phyloP scores from a whole-genome alignment of 805 yeast species.

The Candida germanica region DNA sequence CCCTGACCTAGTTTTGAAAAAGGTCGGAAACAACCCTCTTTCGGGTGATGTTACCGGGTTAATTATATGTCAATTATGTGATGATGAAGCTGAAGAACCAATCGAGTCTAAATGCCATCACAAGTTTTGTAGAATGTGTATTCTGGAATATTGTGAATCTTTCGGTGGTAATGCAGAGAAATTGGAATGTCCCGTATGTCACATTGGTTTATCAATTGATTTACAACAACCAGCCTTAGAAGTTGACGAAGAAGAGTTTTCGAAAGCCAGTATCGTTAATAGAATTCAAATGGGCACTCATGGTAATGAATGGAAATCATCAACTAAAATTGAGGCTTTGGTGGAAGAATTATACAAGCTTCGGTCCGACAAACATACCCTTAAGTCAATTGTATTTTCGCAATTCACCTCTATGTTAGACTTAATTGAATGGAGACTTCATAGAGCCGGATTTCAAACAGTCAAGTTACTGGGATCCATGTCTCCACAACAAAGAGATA shows the following conservation, averaged over 20 bases:
- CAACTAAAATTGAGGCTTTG: constrained; percentile 94
- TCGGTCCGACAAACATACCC: constrained; percentile 82
- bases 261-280: constrained; percentile 74
- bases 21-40: constrained; percentile 38
- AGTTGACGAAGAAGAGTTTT: constrained; percentile 56
- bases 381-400: constrained; percentile 94
- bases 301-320: constrained; percentile 82
- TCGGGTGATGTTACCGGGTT: constrained; percentile 49
- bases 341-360: constrained; percentile 88
- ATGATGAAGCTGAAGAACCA: constrained; percentile 98
- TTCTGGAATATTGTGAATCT: constrained; percentile 84
- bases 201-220: constrained; percentile 87
- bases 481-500: constrained; percentile 95
- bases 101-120: constrained; percentile 94
- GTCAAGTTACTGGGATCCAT: constrained; percentile 94
- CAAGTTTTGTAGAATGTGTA: constrained; percentile 87
- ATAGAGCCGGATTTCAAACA: constrained; percentile 91
- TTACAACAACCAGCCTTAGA: constrained; percentile 81
- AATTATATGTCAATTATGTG: constrained; percentile 85
- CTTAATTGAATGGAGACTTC: constrained; percentile 90
- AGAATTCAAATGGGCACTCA: constrained; percentile 73
- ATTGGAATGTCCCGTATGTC: constrained; percentile 93
- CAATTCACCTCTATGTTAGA: constrained; percentile 97
- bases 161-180: constrained; percentile 58
- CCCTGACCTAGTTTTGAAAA: constrained; percentile 87